Evolutionary conservation across 2,329 filamentous ascomycete genomes (phyloP), one percentile per base, ranked within the genome.

Genomic region (Colletotrichum sp.): DNA sequence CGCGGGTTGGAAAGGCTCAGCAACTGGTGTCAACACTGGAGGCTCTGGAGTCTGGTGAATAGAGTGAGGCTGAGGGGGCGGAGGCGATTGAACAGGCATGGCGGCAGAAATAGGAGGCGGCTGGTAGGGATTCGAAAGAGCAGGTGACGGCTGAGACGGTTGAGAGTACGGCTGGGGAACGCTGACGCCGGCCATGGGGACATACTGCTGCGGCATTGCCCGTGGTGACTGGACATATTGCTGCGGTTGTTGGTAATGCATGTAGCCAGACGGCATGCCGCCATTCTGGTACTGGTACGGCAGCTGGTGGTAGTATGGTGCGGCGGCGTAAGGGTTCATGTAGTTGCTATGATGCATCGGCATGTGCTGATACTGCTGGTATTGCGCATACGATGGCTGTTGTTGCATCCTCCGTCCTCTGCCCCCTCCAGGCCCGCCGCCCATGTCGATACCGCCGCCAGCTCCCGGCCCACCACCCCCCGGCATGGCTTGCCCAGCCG

Each of bases 401-500:
- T 84, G 83, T 74, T 82, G 80, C 78, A 84, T 81, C 81, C 84
- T 78, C 72, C 86, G 84, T 78, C 86, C 81, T 67, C 82, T 84
- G 77, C 84, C 82, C 78, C 77, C 77, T 38, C 80, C 81, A 28
- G 77, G 77, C 21, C 77, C 84, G 30, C 81, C 79, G 73, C 80
- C 83, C 81, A 84, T 83, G 75, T 83, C 82, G 58, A 77, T 81
- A 68, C 79, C 80, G 38, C 75, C 76, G 38, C 61, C 75, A 55
- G 67, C 74, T 69, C 76, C 78, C 52, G 65, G 75, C 70, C 77
- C 80, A 79, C 80, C 80, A 68, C 82, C 85, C 82, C 86, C 87
- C 82, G 87, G 89, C 87, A 91, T 89, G 84, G 89, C 89, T 86
- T 93, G 92, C 90, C 93, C 93, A 91, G 92, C 92, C 92, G 93